These are phyloP conservation scores for Craterostigma plantagineum DNA, from an alignment of 257 asterid species.

Conservation along the genomic window DNA sequence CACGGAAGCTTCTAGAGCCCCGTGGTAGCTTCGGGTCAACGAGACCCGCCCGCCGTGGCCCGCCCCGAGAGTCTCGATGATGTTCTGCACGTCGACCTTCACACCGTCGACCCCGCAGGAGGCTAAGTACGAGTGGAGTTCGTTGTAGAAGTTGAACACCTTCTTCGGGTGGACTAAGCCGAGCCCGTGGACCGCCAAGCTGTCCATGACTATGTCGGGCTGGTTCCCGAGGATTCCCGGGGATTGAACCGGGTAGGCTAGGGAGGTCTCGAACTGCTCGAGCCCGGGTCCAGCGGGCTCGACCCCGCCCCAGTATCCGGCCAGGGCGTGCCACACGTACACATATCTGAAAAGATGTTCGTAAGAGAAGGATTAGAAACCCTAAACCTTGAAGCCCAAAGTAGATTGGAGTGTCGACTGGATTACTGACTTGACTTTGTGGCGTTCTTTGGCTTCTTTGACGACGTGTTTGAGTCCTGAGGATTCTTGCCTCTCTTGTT, in stretches of 20 bases:
- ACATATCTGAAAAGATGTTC: slow-evolving; percentile 20
- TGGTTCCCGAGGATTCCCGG: slow-evolving; percentile 86
- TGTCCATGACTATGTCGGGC: slow-evolving; percentile 89
- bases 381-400: no score
- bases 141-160: slow-evolving; percentile 75
- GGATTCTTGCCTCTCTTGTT: not conserved
- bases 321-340: slow-evolving; percentile 76
- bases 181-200: slow-evolving; percentile 77
- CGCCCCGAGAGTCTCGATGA: slow-evolving; percentile 86
- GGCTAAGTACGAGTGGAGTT: slow-evolving; percentile 74
- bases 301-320: slow-evolving; percentile 94
- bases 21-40: slow-evolving; percentile 73
- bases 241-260: slow-evolving; percentile 80
- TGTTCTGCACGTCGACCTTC: slow-evolving; percentile 95
- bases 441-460: slow-evolving; percentile 27
- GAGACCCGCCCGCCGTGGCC: slow-evolving; percentile 95
- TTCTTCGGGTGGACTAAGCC: slow-evolving; percentile 82
- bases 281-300: slow-evolving; percentile 64
- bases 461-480: slow-evolving; percentile 46
- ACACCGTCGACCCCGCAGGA: slow-evolving; percentile 95
- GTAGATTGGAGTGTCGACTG: no score
- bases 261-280: slow-evolving; percentile 67
- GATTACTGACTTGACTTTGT: slow-evolving; percentile 36
- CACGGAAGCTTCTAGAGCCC: slow-evolving; percentile 85
- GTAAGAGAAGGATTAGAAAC: no score